phyloP scores from a whole-genome alignment of 2,329 filamentous ascomycete genomes.

The Pseudopithomyces chartarum region DNA sequence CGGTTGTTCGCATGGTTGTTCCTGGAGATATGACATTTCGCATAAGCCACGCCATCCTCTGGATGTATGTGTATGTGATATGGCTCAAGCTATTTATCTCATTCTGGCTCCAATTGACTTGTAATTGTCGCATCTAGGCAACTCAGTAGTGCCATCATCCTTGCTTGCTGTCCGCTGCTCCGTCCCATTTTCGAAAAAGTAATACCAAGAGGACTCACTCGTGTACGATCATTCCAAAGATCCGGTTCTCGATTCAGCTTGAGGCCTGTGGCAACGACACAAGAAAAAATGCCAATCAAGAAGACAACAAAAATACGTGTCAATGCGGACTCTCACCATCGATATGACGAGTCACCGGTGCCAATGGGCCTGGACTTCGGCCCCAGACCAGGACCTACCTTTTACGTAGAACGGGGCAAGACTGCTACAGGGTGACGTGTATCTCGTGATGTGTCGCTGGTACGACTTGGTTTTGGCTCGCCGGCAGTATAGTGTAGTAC shows the following conservation, averaged over 20 bases:
- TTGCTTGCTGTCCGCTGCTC: conserved; percentile 29
- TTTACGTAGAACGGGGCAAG: neutral
- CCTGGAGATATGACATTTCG: conserved; percentile 21
- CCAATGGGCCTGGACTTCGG: neutral
- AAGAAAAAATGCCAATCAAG: conserved; percentile 18
- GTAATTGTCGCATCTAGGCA: neutral
- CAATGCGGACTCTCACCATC: neutral
- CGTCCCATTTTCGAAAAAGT: conserved; percentile 30
- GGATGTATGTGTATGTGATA: conserved; percentile 15
- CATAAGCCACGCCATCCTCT: conserved; percentile 22
- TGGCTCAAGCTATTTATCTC: no score
- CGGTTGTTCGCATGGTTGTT: conserved; percentile 8
- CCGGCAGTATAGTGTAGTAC: neutral
- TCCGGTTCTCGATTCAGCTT: neutral
- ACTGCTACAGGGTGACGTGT: neutral
- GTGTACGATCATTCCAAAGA: neutral
- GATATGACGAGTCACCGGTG: neutral
- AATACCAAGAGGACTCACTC: conserved; percentile 16
- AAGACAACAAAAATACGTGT: conserved; percentile 29
- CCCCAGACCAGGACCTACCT: neutral
- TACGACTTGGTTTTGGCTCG: neutral
- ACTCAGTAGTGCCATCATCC: conserved; percentile 29
- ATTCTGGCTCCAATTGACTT: no score
- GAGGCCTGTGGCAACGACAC: neutral
- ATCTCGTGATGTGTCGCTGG: neutral